These are phyloP conservation scores for Herpotrichia juniperi DNA, from an alignment of 2,329 filamentous ascomycete genomes.

Conservation along the genomic window DNA sequence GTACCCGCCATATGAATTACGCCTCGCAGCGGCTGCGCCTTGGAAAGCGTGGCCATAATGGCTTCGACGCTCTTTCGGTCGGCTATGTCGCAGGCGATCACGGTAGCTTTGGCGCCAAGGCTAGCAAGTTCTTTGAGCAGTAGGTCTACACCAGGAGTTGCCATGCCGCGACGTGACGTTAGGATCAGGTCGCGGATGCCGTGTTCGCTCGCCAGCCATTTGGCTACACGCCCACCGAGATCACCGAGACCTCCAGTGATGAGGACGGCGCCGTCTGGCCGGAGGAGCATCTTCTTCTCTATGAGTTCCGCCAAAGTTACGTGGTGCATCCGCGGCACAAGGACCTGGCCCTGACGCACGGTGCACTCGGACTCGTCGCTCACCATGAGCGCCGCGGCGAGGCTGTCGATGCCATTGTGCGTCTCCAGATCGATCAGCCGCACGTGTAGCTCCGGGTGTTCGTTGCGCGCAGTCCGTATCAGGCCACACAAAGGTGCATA, in stretches of 20 bases:
- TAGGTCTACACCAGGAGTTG: slow-evolving; percentile 24
- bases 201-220: slow-evolving; percentile 28
- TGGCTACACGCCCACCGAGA: slow-evolving; percentile 30
- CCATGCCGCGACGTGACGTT: slow-evolving; percentile 34
- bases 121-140: slow-evolving; percentile 27
- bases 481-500: slow-evolving; percentile 32
- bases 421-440: slow-evolving; percentile 29
- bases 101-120: slow-evolving; percentile 25
- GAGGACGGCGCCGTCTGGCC: slow-evolving; percentile 31
- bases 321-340: slow-evolving; percentile 7
- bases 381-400: slow-evolving; percentile 5
- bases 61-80: slow-evolving; percentile 20
- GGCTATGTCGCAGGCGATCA: slow-evolving; percentile 29
- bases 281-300: slow-evolving; percentile 6
- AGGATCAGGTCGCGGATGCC: slow-evolving; percentile 34
- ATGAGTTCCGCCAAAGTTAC: neutral
- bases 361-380: slow-evolving; percentile 1
- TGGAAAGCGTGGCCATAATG: slow-evolving; percentile 25
- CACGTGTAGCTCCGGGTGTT: slow-evolving; percentile 35
- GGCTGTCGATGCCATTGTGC: slow-evolving; percentile 8
- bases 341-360: neutral
- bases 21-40: slow-evolving; percentile 35
- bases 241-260: slow-evolving; percentile 36
- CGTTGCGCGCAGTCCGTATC: slow-evolving; percentile 32
- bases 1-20: slow-evolving; percentile 38